Base-by-base conservation (phyloP, 2,329 filamentous ascomycete species). In the Cladorrhinum sp. region DNA sequence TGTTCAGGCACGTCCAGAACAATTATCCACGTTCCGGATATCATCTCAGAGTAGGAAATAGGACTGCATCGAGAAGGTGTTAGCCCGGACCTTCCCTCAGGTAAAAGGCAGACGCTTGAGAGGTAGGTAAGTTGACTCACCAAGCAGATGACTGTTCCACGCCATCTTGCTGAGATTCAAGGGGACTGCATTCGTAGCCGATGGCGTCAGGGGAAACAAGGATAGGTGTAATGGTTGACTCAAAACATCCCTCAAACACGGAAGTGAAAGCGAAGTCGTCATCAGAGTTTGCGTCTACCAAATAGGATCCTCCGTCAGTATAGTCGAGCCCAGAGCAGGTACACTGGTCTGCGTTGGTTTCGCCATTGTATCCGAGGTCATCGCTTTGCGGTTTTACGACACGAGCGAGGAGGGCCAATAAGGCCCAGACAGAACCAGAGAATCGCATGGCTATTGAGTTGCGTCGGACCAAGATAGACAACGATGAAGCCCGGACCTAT, bases 261-360 rank as follows among this genome's bases (percentile, higher is more conserved):
- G 65, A 66, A 1, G 63, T 64, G 24, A 66, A 66, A 4, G 52
- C 58, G 27, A 66, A 66, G 22, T 62, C 58, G 18, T 45, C 38
- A 13, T 64, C 54, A 3, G 63, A 63, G 32, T 50, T 61, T 1
- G 63, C 65, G 36, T 66, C 61, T 7, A 66, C 61, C 2, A 66
- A 58, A 20, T 66, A 66, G 3, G 65, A 66, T 20, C 65, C 65
- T 8, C 65, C 65, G 32, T 66, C 60, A 13, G 63, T 64, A 52
- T 66, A 66, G 49, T 66, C 65, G 2, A 66, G 57, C 3, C 65
- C 65, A 3, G 58, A 59, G 41, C 63, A 66, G 50, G 18, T 61
- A 52, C 65, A 66, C 13, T 56, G 23, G 3, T 50, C 41, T 8
- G 41, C 13, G 8, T 48, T 7, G 18, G 13, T 20, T 38, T 58